These are phyloP conservation scores for Trametes maxima DNA, from an alignment of 768 basidiomycete species.

Conservation along the genomic window DNA sequence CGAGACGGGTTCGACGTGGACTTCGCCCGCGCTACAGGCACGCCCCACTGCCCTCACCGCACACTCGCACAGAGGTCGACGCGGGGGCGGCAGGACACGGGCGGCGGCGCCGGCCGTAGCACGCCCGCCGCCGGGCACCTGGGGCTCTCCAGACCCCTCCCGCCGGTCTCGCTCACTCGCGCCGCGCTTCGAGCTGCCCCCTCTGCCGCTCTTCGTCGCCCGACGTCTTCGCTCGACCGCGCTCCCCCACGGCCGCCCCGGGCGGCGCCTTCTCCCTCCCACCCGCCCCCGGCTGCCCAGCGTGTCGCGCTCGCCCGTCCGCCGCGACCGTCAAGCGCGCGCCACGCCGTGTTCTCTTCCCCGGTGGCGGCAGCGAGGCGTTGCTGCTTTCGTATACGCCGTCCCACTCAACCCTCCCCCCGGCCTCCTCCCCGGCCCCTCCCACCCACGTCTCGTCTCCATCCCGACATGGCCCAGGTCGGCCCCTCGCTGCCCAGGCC, in stretches of 20 bases:
- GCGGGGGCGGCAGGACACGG: not conserved
- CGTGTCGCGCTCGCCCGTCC: not conserved
- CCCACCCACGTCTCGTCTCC: constrained; percentile 7
- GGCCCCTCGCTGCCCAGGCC: constrained; percentile 3
- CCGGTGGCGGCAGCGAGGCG: not conserved
- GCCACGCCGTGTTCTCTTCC: not conserved
- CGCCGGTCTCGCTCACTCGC: constrained; percentile 2
- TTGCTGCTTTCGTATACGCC: constrained; percentile 12
- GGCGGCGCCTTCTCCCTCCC: not conserved
- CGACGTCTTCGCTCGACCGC: not conserved
- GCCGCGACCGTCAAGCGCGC: constrained; percentile 6
- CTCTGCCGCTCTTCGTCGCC: not conserved
- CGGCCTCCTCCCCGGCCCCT: not conserved
- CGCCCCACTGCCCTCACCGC: too few species aligned
- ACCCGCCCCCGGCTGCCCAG: not conserved
- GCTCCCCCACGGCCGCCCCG: not conserved
- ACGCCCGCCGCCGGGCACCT: not conserved
- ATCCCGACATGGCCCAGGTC: constrained; percentile 13
- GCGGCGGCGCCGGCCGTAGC: not conserved
- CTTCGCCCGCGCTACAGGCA: too few species aligned
- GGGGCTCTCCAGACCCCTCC: constrained; percentile 5
- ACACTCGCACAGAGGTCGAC: too few species aligned
- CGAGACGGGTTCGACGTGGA: too few species aligned
- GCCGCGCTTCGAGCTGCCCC: not conserved
- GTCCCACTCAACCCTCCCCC: constrained; percentile 1